Conservation (phyloP, 75 land plant genomes). For the Adiantum capillusveneris region DNA sequence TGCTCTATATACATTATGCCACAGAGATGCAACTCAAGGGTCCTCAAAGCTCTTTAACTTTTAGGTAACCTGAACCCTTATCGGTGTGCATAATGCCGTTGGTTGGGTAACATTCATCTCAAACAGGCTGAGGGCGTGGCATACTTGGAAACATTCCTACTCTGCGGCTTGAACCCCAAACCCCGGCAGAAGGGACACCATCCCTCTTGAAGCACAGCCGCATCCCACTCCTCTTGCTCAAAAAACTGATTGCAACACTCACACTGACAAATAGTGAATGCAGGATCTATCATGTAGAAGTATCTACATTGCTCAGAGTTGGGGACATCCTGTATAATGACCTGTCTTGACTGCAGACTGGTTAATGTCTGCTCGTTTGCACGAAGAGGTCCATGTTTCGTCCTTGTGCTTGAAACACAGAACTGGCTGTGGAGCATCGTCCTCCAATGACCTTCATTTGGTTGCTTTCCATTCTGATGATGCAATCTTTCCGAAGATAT, state of each 20-base stretch:
- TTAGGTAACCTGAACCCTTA: no score
- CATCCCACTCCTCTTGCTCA: slow-evolving; percentile 38
- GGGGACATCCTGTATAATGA: slow-evolving; percentile 11
- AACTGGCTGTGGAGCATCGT: slow-evolving; percentile 11
- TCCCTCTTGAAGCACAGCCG: slow-evolving; percentile 13
- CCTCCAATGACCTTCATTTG: neutral
- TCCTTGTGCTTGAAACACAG: neutral
- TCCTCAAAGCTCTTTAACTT: no score
- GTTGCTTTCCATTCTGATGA: neutral
- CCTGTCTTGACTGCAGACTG: slow-evolving; percentile 15
- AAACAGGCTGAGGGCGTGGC: no score
- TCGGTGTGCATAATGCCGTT: no score
- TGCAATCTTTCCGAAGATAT: neutral
- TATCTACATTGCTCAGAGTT: slow-evolving; percentile 14
- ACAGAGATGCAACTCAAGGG: no score
- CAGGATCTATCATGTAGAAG: slow-evolving; percentile 22
- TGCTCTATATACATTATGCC: no score
- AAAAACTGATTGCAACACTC: slow-evolving; percentile 25
- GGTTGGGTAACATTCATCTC: no score
- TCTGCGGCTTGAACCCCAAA: no score
- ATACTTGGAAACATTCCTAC: no score
- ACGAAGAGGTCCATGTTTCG: slow-evolving; percentile 6
- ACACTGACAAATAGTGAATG: slow-evolving; percentile 18
- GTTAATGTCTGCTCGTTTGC: slow-evolving; percentile 17
- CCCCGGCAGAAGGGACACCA: slow-evolving; percentile 27